These are phyloP conservation scores for Camellia sinensis DNA, from an alignment of 148 eudicot species.

Conservation along the genomic window DNA sequence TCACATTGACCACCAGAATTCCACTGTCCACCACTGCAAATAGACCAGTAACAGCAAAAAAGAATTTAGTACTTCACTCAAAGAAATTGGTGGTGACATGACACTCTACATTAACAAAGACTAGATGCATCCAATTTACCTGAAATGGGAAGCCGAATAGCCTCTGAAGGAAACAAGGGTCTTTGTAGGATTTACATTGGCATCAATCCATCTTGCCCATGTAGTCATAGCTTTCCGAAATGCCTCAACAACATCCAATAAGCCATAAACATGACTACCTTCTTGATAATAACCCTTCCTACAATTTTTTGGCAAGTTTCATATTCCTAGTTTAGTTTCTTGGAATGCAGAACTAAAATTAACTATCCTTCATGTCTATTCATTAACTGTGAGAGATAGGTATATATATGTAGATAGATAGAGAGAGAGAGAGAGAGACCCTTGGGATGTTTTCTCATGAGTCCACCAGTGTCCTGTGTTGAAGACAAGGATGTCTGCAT, in stretches of 20 bases:
- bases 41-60: neutral
- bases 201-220: constrained; percentile 80
- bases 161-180: constrained; percentile 68
- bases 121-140: constrained; percentile 34
- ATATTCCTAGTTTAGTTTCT: neutral
- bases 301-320: constrained; percentile 12
- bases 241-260: constrained; percentile 58
- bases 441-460: constrained; percentile 61
- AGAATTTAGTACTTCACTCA: neutral
- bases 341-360: neutral
- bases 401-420: neutral
- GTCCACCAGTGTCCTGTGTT: constrained; percentile 95
- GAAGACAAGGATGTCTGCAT: constrained; percentile 70
- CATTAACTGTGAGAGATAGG: no score
- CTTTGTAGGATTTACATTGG: constrained; percentile 50
- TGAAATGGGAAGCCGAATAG: constrained; percentile 68
- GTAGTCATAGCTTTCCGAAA: constrained; percentile 63
- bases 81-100: neutral
- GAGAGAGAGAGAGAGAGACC: constrained; percentile 37
- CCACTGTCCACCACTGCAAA: constrained; percentile 51
- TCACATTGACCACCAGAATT: constrained; percentile 51
- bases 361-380: neutral
- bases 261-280: constrained; percentile 63
- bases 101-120: neutral
- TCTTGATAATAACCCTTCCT: constrained; percentile 77